Conservation (phyloP, 2,329 filamentous ascomycete genomes). For the Ceratocystis destructans region DNA sequence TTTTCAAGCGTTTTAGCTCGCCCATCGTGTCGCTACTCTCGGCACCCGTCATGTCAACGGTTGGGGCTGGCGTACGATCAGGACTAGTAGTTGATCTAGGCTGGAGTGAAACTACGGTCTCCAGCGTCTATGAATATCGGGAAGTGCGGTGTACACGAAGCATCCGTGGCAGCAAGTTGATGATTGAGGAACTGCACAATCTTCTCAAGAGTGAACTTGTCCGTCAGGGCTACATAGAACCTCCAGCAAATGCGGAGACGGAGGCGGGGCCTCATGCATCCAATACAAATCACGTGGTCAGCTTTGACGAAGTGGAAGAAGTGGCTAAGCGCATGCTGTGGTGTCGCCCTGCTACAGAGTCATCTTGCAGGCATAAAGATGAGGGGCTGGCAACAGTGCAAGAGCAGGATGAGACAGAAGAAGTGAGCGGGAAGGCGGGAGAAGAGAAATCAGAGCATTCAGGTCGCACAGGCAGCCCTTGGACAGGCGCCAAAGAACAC, state of each 20-base stretch:
- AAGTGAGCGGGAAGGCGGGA: not conserved
- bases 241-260: conserved; percentile 22
- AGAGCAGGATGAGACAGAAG: conserved; percentile 42
- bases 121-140: conserved; percentile 78
- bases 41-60: conserved; percentile 55
- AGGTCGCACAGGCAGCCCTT: conserved; percentile 6
- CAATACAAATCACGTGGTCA: conserved; percentile 31
- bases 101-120: conserved; percentile 80
- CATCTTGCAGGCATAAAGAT: conserved; percentile 19
- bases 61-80: conserved; percentile 73
- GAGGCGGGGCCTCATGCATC: conserved; percentile 11
- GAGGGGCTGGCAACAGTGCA: conserved; percentile 38
- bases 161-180: conserved; percentile 56
- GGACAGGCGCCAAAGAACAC: conserved; percentile 8
- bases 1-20: conserved; percentile 70
- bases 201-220: conserved; percentile 38
- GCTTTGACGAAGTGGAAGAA: conserved; percentile 73
- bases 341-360: conserved; percentile 39
- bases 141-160: conserved; percentile 60
- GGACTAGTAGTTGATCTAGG: conserved; percentile 80
- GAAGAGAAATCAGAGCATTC: conserved; percentile 21
- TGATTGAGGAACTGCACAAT: conserved; percentile 56
- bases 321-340: conserved; percentile 61
- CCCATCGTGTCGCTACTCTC: conserved; percentile 72
- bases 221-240: conserved; percentile 21